Evolutionary conservation across 345 rosid species (phyloP).

Genomic region (Combretum micranthum): DNA sequence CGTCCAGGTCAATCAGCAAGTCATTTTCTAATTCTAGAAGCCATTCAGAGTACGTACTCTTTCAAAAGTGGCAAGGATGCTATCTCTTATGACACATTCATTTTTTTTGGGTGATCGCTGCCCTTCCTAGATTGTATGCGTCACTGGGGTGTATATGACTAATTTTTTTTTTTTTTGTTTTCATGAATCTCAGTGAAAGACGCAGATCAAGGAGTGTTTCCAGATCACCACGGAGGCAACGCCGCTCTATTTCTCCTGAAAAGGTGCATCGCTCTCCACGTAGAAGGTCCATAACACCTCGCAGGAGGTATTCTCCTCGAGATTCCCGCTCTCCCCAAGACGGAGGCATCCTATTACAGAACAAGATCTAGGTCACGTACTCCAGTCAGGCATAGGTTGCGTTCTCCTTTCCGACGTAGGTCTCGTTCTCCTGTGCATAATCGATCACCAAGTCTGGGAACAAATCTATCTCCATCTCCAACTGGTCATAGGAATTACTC

Average conservation of each 20-base stretch:
- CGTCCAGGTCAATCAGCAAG: conserved; percentile 48
- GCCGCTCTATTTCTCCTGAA: conserved; percentile 31
- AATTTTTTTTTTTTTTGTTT: background rate
- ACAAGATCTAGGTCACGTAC: conserved; percentile 51
- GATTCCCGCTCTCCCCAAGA: conserved; percentile 50
- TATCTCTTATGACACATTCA: conserved; percentile 4
- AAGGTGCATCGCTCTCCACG: conserved; percentile 27
- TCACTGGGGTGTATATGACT: background rate
- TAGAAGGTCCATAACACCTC: conserved; percentile 35
- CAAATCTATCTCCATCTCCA: conserved; percentile 37
- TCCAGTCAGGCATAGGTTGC: conserved; percentile 30
- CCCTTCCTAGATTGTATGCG: background rate
- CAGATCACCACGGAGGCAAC: conserved; percentile 39
- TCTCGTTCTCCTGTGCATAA: conserved; percentile 12
- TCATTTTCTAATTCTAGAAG: conserved; percentile 61
- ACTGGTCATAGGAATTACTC: conserved; percentile 22
- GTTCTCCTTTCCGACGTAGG: conserved; percentile 16
- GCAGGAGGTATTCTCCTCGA: conserved; percentile 34
- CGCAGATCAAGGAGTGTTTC: conserved; percentile 67
- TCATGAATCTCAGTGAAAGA: conserved; percentile 20
- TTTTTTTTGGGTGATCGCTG: no score
- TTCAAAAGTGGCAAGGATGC: background rate
- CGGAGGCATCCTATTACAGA: conserved; percentile 38
- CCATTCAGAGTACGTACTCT: conserved; percentile 43
- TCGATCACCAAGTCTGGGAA: background rate